Conservation (phyloP, 176 grass and related monocot genomes). For the Rhynchospora breviuscula region DNA sequence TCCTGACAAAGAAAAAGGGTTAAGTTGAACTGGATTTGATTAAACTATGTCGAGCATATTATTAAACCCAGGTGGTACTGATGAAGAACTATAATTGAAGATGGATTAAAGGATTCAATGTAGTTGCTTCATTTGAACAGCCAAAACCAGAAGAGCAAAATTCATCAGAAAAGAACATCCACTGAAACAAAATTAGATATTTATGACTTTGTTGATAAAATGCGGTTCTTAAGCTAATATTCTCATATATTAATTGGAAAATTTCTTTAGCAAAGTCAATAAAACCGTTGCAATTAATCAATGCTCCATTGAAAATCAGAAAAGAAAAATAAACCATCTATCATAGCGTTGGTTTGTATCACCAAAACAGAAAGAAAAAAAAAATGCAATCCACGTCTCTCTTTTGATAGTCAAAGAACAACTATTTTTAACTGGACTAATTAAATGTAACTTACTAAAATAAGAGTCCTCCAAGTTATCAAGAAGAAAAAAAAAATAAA, state of each 20-base stretch:
- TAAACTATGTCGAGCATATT: neutral
- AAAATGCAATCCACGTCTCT: constrained; percentile 23
- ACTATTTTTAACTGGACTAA: constrained; percentile 11
- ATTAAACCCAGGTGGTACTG: constrained; percentile 5
- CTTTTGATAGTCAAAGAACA: constrained; percentile 15
- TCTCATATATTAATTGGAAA: neutral
- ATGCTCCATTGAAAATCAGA: constrained; percentile 10
- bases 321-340: neutral
- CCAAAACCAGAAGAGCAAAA: neutral
- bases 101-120: neutral
- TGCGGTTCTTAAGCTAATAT: neutral
- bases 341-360: neutral
- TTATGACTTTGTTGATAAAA: neutral
- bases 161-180: neutral
- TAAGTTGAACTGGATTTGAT: neutral
- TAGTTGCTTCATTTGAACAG: neutral
- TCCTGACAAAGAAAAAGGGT: constrained; percentile 6
- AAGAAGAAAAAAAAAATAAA: neutral
- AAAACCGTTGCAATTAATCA: neutral
- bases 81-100: neutral
- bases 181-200: neutral
- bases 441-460: constrained; percentile 10
- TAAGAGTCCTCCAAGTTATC: neutral
- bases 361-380: constrained; percentile 22
- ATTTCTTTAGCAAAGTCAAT: neutral